Base-by-base conservation (phyloP, 2,329 filamentous ascomycete genomes). In the Metarhizium robertsii region DNA sequence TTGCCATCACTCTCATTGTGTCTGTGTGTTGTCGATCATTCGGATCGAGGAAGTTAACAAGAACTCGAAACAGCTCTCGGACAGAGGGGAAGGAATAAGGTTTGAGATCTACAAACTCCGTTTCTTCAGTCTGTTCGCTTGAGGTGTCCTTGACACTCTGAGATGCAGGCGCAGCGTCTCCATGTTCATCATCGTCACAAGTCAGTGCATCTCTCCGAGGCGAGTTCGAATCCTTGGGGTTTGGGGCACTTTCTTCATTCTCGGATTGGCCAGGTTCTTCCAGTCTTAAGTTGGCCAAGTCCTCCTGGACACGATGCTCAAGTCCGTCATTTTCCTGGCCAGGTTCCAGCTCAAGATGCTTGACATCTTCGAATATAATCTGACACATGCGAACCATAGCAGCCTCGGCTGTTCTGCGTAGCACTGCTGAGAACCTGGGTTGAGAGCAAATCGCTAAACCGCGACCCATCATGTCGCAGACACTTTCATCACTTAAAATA, bases 311-410 rank as follows among this genome's bases (percentile, higher is more conserved):
- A 64, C 81, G 81, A 62, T 81, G 81, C 55, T 90, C 86, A 55
- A 88, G 71, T 3, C 80, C 80, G 40, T 85, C 81, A 6, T 81
- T 72, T 59, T 88, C 83, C 42, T 86, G 81, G 13, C 84, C 84
- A 25, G 85, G 81, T 66, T 92, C 87, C 50, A 88, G 79, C 64
- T 95, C 90, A 7, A 97, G 75, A 60, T 92, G 85, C 69, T 95
- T 96, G 53, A 99, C 75, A 58, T 95, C 86, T 70, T 92, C 88
- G 68, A 99, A 99, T 64, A 99, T 96, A 61, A 96, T 91, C 72
- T 99, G 94, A 67, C 94, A 97, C 94, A 99, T 99, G 62, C 90
- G 90, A 49, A 97, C 90, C 92, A 99, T 96, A 54, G 91, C 87
- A 66, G 95, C 94, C 71, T 99, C 94, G 2, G 94, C 94, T 20